phyloP scores from a whole-genome alignment of 2,329 filamentous ascomycete genomes.

The Neonectria punicea region DNA sequence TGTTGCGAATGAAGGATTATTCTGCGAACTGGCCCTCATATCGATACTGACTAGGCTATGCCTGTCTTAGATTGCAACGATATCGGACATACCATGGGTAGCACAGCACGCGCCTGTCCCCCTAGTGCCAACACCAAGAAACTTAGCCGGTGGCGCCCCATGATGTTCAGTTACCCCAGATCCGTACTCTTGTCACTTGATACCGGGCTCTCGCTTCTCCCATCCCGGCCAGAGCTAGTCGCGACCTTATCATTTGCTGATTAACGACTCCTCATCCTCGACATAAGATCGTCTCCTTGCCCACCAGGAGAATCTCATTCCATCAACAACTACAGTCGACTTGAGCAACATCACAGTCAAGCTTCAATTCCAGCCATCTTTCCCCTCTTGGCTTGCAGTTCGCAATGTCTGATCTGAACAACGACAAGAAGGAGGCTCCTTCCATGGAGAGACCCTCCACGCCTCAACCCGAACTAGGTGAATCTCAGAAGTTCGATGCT shows the following conservation, averaged over 20 bases:
- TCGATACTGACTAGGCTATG: background rate
- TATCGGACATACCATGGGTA: background rate
- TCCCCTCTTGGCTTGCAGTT: background rate
- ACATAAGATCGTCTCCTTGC: background rate
- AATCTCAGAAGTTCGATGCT: constrained; percentile 13
- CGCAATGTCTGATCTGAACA: background rate
- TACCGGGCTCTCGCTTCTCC: background rate
- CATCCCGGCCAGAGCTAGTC: background rate
- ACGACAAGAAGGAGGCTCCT: background rate
- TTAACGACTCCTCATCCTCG: background rate
- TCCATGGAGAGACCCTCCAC: constrained; percentile 4
- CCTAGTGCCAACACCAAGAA: background rate
- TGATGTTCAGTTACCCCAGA: background rate
- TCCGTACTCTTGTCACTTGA: background rate
- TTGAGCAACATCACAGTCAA: background rate
- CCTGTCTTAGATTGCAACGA: background rate
- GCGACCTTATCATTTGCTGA: constrained; percentile 1
- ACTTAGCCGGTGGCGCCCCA: background rate
- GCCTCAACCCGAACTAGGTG: background rate
- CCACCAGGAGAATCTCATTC: background rate
- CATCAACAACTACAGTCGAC: background rate
- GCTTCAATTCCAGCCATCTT: background rate
- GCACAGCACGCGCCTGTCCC: background rate
- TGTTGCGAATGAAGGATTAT: background rate
- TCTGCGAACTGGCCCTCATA: background rate